A percentile compares a stretch with the other conserved stretches of the same genome.
Conservation (phyloP, 1,284 basidiomycete species). For the Puccinia novopanici region DNA sequence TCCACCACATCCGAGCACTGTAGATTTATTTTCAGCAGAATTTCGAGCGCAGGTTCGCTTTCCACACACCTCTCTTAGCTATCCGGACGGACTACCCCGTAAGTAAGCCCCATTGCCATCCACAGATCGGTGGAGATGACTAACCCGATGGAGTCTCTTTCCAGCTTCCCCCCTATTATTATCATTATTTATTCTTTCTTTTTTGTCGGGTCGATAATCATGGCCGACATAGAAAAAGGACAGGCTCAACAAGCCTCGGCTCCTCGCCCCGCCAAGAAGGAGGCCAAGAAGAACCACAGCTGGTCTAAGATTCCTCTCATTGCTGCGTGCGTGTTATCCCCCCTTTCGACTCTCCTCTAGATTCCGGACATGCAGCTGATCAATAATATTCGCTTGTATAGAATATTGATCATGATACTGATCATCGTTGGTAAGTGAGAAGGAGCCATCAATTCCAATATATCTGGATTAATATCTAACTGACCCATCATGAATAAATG, state of each 20-base stretch:
- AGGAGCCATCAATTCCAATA: too few relatives aligned
- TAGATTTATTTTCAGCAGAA: constrained; percentile 1
- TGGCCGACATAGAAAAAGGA: constrained; percentile 7
- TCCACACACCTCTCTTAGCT: not conserved
- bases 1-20: too few relatives aligned
- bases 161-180: too few relatives aligned
- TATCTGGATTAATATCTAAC: too few relatives aligned
- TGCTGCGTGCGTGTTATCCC: not conserved
- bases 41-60: constrained; percentile 8
- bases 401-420: not conserved
- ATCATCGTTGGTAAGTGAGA: constrained; percentile 13
- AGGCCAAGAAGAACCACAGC: not conserved
- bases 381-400: not conserved
- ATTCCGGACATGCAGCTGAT: not conserved
- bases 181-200: too few relatives aligned
- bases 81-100: not conserved
- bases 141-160: too few relatives aligned
- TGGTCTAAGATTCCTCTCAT: constrained; percentile 15
- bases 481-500: too few relatives aligned
- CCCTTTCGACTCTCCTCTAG: not conserved
- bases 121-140: too few relatives aligned
- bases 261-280: not conserved
- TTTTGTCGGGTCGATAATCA: constrained; percentile 1
- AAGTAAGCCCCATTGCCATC: constrained; percentile 8
- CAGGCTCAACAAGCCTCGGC: not conserved